Base-by-base conservation (phyloP, 106 monocot genomes). In the Acanthochlamys bracteata region DNA sequence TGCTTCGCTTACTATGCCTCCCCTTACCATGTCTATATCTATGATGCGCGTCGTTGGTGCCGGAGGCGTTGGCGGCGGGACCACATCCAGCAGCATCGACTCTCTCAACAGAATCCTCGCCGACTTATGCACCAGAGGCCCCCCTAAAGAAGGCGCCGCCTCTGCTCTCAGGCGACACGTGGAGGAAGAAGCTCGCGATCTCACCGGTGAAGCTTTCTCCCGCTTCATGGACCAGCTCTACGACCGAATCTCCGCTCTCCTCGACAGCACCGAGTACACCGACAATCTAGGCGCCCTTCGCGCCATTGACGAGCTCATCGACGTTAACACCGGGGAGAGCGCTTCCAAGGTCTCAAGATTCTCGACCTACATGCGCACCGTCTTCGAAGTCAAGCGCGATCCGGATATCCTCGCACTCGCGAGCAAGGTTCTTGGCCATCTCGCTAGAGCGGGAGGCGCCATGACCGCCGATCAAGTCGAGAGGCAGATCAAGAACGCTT, bases 391-490 rank as follows among this genome's bases (percentile, higher is more conserved):
- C 7, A 98, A 98, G 65, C 91, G 85, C 40, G 98, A 98, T 66
- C 83, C 72, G 19, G 91, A 92, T 61, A 69, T 98, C 43, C 67
- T 98, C 20, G 66, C 89, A 49, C 85, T 92, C 59, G 98, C 92
- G 12, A 98, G 98, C 69, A 70, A 43, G 25, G 98, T 92, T 12
- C 73, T 98, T 0, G 98, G 98, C 3, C 98, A 98, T 71, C 72
- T 98, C 57, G 98, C 85, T n/a, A 83, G 79, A 72, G 86, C 98
- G 57, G 98, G 98, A 9, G 92, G 98, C 14, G 89, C 98, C 53
- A 92, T 91, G 91, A 92, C 98, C 25, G 92, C 92, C 39, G 98
- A 98, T 69, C 92, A 98, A 70, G 98, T 93, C 16, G 79, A 86
- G 47, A 78, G 76, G 21, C 65, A 93, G 98, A 83, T 89, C 45